These are phyloP conservation scores for Fraxinus angustifolia DNA, from an alignment of 305 asterid species.

Conservation along the genomic window DNA sequence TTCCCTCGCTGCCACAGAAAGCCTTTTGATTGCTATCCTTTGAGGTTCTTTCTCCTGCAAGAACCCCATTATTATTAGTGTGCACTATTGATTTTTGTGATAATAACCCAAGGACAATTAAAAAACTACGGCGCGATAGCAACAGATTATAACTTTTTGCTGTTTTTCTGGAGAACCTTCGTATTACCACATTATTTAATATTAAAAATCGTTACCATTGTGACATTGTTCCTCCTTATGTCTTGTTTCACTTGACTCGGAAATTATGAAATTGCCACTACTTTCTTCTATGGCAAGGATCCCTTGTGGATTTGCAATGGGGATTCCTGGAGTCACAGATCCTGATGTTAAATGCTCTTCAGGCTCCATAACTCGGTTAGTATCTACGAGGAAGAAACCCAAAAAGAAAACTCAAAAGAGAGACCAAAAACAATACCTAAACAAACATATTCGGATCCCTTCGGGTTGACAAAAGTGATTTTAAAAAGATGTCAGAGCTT, in stretches of 20 bases:
- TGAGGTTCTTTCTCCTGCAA: constrained; percentile 58
- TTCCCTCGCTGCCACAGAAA: constrained; percentile 34
- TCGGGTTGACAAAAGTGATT: constrained; percentile 12
- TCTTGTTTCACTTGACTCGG: constrained; percentile 24
- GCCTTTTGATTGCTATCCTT: constrained; percentile 34
- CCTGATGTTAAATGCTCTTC: constrained; percentile 34
- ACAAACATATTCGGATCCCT: constrained; percentile 19
- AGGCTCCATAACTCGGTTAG: constrained; percentile 37
- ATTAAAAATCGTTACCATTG: constrained; percentile 45
- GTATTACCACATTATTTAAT: constrained; percentile 16
- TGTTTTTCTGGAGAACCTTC: constrained; percentile 2
- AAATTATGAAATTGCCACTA: constrained; percentile 32
- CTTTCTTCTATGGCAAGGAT: constrained; percentile 19
- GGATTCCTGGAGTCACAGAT: constrained; percentile 33
- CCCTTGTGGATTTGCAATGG: constrained; percentile 30
- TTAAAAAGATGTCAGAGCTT: constrained; percentile 3
- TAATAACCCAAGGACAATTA: constrained; percentile 16
- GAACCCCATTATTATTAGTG: constrained; percentile 34
- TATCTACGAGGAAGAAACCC: constrained; percentile 41
- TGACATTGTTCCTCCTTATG: constrained; percentile 31
- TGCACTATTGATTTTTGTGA: constrained; percentile 14
- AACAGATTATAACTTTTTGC: constrained; percentile 8
- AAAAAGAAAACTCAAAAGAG: constrained; percentile 30
- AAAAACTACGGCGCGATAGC: not conserved
- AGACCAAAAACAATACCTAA: constrained; percentile 20